Conservation (phyloP, 2,329 filamentous ascomycete genomes). For the Davidsoniella neocaledoniae region DNA sequence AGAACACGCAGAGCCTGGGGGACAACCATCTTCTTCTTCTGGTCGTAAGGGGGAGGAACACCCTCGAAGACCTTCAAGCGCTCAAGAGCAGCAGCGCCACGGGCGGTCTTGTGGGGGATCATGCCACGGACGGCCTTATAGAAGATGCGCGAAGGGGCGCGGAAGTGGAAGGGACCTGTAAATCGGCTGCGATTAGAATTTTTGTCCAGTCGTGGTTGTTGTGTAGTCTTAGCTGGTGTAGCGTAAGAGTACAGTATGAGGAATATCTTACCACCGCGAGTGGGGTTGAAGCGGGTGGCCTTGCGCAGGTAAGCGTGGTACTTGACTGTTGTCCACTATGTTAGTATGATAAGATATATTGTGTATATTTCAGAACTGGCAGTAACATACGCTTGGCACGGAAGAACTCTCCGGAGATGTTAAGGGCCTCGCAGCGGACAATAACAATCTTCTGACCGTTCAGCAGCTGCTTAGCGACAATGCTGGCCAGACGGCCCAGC, state of each 20-base stretch:
- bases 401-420: slow-evolving; percentile 99
- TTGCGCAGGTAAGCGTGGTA: slow-evolving; percentile 99
- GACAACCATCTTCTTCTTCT: slow-evolving; percentile 99
- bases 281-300: slow-evolving; percentile 99
- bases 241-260: neutral
- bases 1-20: slow-evolving; percentile 95
- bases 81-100: slow-evolving; percentile 90
- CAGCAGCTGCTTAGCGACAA: slow-evolving; percentile 97
- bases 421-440: slow-evolving; percentile 96
- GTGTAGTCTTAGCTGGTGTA: neutral
- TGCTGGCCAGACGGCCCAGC: slow-evolving; percentile 94
- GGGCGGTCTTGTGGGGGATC: slow-evolving; percentile 99
- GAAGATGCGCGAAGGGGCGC: slow-evolving; percentile 97
- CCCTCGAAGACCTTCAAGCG: slow-evolving; percentile 99
- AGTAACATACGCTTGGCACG: slow-evolving; percentile 90
- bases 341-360: neutral
- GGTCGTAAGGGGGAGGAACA: slow-evolving; percentile 97
- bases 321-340: slow-evolving; percentile 57
- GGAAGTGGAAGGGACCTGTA: slow-evolving; percentile 97
- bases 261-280: slow-evolving; percentile 67
- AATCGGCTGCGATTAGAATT: slow-evolving; percentile 18
- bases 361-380: neutral
- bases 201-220: slow-evolving; percentile 15
- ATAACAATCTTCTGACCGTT: slow-evolving; percentile 99
- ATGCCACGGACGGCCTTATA: slow-evolving; percentile 99